Conservation (phyloP, 768 basidiomycete genomes). For the Lepiota brunneoincarnata region DNA sequence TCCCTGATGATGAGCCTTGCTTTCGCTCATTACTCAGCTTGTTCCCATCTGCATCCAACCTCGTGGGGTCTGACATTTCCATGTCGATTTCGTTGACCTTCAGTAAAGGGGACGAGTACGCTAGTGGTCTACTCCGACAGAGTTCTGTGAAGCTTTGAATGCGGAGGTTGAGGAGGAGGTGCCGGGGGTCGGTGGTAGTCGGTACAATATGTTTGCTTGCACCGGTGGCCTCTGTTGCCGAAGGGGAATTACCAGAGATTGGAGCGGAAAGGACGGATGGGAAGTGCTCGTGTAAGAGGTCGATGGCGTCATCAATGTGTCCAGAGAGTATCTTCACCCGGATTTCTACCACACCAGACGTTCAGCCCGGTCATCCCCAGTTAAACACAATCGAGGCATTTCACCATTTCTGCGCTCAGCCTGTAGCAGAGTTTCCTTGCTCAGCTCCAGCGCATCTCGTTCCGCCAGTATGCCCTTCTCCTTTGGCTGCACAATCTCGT, state of each 20-base stretch:
- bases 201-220: conserved; percentile 47
- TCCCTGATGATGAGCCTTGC: too few relatives aligned
- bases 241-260: conserved; percentile 9
- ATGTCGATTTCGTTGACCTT: conserved; percentile 5
- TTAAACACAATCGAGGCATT: neutral
- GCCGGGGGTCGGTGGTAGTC: conserved; percentile 69
- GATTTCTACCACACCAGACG: conserved; percentile 49
- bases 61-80: neutral
- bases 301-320: conserved; percentile 67
- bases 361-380: neutral
- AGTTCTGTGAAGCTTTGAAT: conserved; percentile 88
- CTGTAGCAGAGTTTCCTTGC: conserved; percentile 12
- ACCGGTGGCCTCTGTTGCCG: conserved; percentile 22
- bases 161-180: conserved; percentile 80
- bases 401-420: conserved; percentile 9
- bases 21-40: too few relatives aligned
- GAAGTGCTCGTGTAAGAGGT: conserved; percentile 67
- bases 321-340: conserved; percentile 69
- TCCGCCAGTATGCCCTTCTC: conserved; percentile 15
- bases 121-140: conserved; percentile 69
- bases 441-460: conserved; percentile 31
- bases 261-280: conserved; percentile 57
- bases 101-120: conserved; percentile 15
- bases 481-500: conserved; percentile 46
- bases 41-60: neutral